These are phyloP conservation scores for Flaveria bidentis DNA, from an alignment of 129 eudicot genomes.

Conservation along the genomic window DNA sequence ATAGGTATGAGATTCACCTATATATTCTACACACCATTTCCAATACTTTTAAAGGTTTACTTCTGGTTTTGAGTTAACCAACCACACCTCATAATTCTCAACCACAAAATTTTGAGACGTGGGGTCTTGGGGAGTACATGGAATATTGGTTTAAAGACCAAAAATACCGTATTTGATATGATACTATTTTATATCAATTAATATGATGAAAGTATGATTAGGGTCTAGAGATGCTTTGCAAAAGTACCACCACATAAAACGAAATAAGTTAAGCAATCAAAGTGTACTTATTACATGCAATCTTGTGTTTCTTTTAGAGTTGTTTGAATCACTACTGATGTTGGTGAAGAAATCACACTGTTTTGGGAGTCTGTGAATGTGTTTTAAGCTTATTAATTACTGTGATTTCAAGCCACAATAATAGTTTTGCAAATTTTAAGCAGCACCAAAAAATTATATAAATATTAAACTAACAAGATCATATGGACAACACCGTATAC, in stretches of 20 bases:
- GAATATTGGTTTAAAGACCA: conserved; percentile 19
- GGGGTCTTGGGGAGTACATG: conserved; percentile 11
- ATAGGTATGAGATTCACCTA: conserved; percentile 29
- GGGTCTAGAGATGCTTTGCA: neutral
- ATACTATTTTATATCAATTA: neutral
- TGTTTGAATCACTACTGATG: too few species aligned
- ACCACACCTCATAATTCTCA: conserved; percentile 15
- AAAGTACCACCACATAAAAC: neutral
- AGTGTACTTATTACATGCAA: too few species aligned
- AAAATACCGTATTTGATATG: conserved; percentile 9
- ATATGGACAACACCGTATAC: too few species aligned
- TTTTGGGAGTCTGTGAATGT: neutral
- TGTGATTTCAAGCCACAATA: too few species aligned
- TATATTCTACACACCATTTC: conserved; percentile 23
- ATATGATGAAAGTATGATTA: neutral
- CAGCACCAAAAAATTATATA: too few species aligned
- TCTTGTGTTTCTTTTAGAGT: too few species aligned
- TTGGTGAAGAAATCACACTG: too few species aligned
- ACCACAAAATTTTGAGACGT: conserved; percentile 25
- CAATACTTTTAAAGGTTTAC: conserved; percentile 7
- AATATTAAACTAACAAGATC: too few species aligned
- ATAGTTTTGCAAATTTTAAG: too few species aligned
- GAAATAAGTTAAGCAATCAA: too few species aligned
- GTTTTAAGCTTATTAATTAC: neutral
- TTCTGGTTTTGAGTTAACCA: conserved; percentile 27